Evolutionary conservation across 345 rosid genomes (phyloP), one percentile per base, ranked within the genome.

Genomic region (Eucalyptus marginata): DNA sequence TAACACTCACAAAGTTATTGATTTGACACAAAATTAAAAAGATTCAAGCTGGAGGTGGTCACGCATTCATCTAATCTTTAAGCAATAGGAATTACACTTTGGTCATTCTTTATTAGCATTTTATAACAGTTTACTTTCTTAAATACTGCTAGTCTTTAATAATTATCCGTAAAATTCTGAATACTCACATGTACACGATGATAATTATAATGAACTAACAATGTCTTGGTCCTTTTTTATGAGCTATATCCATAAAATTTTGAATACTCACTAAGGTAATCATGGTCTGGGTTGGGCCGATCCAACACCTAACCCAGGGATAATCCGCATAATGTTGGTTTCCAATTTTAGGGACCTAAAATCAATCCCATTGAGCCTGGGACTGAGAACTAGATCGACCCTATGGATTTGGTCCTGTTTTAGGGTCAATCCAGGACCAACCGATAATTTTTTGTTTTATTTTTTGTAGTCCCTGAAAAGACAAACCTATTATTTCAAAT

Each of bases 291-390:
- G 54, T 51, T 51, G 20, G 20, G 20, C 20, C 8, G 1, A 3
- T 6, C 20, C 0, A 51, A 0, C 8, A 51, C 54, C 1, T 16
- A 16, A 51, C 54, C 5, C 0, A 50, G 0, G 8, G 54, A 51
- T 7, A 51, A 51, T 17, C 0, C 8, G 6, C 54, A 16, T 51
- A 6, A 3, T 51, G 54, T 51, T 51, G 54, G 44, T 43, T 43
- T 43, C 44, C 44, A 43, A 43, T 43, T 43, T 43, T 43, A 43
- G 44, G 44, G 50, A 51, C 54, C 20, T 51, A 16, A 2, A 17
- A 51, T 51, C 3, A 17, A 51, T 51, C 20, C 8, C 0, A 2
- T 16, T 51, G 54, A 51, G 52, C 8, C 3, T 51, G 1, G 20
- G 54, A 16, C 4, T 51, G 15, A 51, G 3, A 51, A 51, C 3